Evolutionary conservation across 129 eudicot species (phyloP), one percentile per base, ranked within the genome.

Genomic region (Heracleum sosnowskyi): DNA sequence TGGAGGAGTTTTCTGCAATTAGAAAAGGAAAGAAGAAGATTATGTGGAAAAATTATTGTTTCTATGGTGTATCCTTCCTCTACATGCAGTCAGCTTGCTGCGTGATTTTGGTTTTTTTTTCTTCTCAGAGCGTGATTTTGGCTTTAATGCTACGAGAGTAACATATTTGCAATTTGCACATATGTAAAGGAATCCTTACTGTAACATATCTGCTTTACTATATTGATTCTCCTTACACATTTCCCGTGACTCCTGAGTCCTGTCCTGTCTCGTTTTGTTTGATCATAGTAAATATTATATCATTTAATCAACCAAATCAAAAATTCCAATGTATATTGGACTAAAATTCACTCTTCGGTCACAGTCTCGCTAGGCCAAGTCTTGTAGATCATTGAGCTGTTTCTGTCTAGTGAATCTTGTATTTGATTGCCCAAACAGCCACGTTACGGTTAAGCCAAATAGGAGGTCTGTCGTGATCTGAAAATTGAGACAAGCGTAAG

Each of bases 181-280:
- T 3, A 66, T 31, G 39, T 36, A 36, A 16, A 69, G 11, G 15
- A 8, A 41, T 9, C 35, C 9, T 37, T 40, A n/a, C 49, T n/a
- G 49, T 41, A 20, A 72, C 49, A 24, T 72, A 16, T 72, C 40
- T 72, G 26, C 18, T 33, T 57, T n/a, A 77, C 35, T 36, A 10
- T 37, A 3, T 51, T 12, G 47, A 55, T 26, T 33, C 53, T 64
- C 63, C 20, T n/a, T 28, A 2, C 60, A 13, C 12, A 12, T 10
- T 42, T 34, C 77, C 77, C 77, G 55, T 28, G 77, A 74, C 77
- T 44, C 39, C 35, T 26, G 68, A 60, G 34, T 60, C 64, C 34
- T 44, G 46, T 74, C 37, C 17, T 44, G 77, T 28, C 57, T 44
- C 1, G 33, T 44, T 74, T 26, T 72, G 49, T 24, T 72, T 72